Conservation (phyloP, 495 filamentous ascomycete species). For the Penicillium crystallinum region DNA sequence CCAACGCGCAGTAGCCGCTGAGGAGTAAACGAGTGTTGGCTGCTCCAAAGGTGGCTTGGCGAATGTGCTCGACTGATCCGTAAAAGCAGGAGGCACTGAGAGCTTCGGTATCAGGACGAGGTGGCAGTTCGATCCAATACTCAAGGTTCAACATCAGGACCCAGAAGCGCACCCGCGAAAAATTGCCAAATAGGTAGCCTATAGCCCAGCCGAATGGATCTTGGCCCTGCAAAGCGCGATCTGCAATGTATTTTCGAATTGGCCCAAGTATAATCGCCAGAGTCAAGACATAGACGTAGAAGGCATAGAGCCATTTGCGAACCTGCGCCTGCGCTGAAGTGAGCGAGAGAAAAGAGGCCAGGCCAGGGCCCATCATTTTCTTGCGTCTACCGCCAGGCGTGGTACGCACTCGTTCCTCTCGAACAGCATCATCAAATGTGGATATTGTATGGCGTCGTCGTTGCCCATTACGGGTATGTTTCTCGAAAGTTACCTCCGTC, state of each 20-base stretch:
- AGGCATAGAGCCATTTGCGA: slow-evolving; percentile 79
- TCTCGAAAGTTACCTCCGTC: slow-evolving; percentile 22
- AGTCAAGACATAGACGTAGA: slow-evolving; percentile 66
- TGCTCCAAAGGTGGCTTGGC: slow-evolving; percentile 56
- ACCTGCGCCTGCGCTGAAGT: slow-evolving; percentile 69
- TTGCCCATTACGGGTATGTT: slow-evolving; percentile 8
- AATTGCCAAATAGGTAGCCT: slow-evolving; percentile 81
- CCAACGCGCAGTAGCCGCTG: slow-evolving; percentile 61
- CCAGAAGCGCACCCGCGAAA: slow-evolving; percentile 60
- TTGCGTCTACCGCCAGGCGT: slow-evolving; percentile 64
- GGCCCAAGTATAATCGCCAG: slow-evolving; percentile 60
- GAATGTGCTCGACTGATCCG: slow-evolving; percentile 56
- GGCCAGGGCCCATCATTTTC: slow-evolving; percentile 57
- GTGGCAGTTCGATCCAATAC: slow-evolving; percentile 70
- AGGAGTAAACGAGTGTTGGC: slow-evolving; percentile 81
- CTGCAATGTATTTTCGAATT: slow-evolving; percentile 62
- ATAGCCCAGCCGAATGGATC: slow-evolving; percentile 93
- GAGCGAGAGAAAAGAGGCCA: slow-evolving; percentile 72
- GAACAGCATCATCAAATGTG: slow-evolving; percentile 30
- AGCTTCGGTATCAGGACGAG: slow-evolving; percentile 34
- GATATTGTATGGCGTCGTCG: slow-evolving; percentile 53
- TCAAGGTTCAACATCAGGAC: slow-evolving; percentile 61
- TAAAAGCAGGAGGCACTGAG: slow-evolving; percentile 33
- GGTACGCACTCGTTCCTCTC: slow-evolving; percentile 36
- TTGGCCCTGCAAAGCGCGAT: slow-evolving; percentile 58